Base-by-base conservation (phyloP, 192 early-diverging fungal species). In the Mortierella hygrophila region DNA sequence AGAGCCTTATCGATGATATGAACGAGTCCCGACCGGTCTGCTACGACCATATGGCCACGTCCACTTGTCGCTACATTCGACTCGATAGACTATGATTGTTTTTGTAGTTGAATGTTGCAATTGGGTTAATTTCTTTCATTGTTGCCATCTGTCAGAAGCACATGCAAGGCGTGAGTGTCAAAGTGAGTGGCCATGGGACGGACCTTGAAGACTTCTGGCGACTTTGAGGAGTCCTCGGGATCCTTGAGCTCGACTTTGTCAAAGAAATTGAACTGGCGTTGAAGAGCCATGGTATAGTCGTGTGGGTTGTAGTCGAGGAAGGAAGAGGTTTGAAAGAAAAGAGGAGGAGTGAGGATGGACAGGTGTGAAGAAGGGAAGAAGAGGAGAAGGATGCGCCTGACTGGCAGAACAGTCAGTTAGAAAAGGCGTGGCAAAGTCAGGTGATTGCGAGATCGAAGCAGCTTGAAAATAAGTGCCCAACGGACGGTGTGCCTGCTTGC, bases 181-280 rank as follows among this genome's bases (percentile, higher is more conserved):
- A 29, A 42, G 41, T 23, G 21, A 29, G 3, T 52, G 47, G 16
- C 49, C 37, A 35, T 74, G 29, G 54, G n/a, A 32, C 74, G 42
- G 78, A 94, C 93, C 89, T 94, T 84, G 75, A 95, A 91, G 83
- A 94, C 89, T 77, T 88, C 78, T 38, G 93, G 93, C 2, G 92
- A 49, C 72, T 88, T 89, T 4, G 85, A 81, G 16, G 87, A 46
- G 74, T 95, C 93, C 68, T 88, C 80, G 20, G 93, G 75, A 81
- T 94, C 94, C 35, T 90, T 90, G 20, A 94, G 88, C 70, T 91
- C 89, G 54, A 93, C 90, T 68, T 89, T 91, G 72, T 95, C 93
- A 81, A 96, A 96, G 72, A 96, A 96, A 74, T 88, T 91, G 84
- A 96, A 96, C 70, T 94, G 94, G 77, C 95, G 88, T 41, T 86